Percentiles rank a stretch among this genome's conserved stretches.
Conservation (phyloP, 495 filamentous ascomycete species). For the Jackrogersella multiformis region DNA sequence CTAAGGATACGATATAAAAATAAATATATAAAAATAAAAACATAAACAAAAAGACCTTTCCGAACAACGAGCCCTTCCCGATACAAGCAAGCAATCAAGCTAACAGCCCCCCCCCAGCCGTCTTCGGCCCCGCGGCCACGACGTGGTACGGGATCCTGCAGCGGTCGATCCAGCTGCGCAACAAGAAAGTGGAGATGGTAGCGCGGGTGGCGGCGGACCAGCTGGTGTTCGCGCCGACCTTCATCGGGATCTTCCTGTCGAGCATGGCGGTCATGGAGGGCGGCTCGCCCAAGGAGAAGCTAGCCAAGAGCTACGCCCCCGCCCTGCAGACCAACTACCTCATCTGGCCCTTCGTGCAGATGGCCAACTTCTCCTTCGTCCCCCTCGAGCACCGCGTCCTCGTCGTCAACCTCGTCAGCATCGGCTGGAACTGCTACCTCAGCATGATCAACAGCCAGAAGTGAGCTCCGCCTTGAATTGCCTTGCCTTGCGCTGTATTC, state of each 20-base stretch:
- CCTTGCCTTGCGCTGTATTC: too few relatives aligned
- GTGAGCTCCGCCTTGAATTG: conserved; percentile 4
- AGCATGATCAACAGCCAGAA: conserved; percentile 59
- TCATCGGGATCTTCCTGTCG: conserved; percentile 83
- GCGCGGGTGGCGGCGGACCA: conserved; percentile 89
- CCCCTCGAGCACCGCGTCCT: conserved; percentile 86
- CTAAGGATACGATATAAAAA: not conserved
- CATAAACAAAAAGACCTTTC: too few relatives aligned
- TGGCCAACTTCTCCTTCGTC: conserved; percentile 89
- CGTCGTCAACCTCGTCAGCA: conserved; percentile 82
- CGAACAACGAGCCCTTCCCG: too few relatives aligned
- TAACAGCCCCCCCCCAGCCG: conserved; percentile 58
- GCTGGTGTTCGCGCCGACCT: conserved; percentile 80
- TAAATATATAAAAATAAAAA: not conserved
- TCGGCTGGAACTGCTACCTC: conserved; percentile 96
- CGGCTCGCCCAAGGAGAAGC: conserved; percentile 71
- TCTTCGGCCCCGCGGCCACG: conserved; percentile 93
- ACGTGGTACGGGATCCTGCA: conserved; percentile 84
- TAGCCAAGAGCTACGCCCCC: conserved; percentile 69
- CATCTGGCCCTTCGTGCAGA: conserved; percentile 92
- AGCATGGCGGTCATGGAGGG: conserved; percentile 93
- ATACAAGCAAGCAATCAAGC: not conserved
- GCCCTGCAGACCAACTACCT: conserved; percentile 86
- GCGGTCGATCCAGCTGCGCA: conserved; percentile 69
- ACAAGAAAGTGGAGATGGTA: conserved; percentile 73